phyloP scores from a whole-genome alignment of 495 filamentous ascomycete species.

The Penicillium chermesinum region DNA sequence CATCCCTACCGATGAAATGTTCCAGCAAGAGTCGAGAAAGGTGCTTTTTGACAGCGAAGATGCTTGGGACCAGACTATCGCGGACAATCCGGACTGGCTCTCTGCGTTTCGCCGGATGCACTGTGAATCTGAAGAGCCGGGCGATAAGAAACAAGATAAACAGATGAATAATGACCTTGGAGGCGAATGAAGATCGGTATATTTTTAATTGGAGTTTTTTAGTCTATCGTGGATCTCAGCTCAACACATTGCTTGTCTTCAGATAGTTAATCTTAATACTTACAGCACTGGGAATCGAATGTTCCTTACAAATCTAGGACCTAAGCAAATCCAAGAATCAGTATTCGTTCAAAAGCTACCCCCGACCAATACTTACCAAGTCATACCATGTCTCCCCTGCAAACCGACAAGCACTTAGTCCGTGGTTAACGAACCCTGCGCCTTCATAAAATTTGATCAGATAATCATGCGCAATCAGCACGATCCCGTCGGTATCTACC shows the following conservation, averaged over 20 bases:
- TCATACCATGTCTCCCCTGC: slow-evolving; percentile 19
- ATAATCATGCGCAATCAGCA: slow-evolving; percentile 22
- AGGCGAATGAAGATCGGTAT: no score
- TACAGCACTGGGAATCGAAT: no score
- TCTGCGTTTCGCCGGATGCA: slow-evolving; percentile 47
- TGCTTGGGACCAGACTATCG: slow-evolving; percentile 59
- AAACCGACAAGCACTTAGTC: slow-evolving; percentile 14
- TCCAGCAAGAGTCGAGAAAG: slow-evolving; percentile 43
- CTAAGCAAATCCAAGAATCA: no score
- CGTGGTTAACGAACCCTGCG: slow-evolving; percentile 16
- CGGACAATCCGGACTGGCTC: slow-evolving; percentile 55
- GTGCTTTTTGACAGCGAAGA: slow-evolving; percentile 58
- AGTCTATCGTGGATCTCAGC: no score
- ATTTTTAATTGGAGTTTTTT: no score
- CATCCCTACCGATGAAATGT: slow-evolving; percentile 26
- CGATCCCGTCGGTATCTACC: not conserved
- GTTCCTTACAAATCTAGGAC: no score
- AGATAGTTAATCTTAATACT: no score
- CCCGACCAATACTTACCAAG: slow-evolving; percentile 9
- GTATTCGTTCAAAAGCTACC: not conserved
- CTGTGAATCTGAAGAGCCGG: not conserved
- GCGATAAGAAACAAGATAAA: not conserved
- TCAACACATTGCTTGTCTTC: no score
- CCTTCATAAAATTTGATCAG: slow-evolving; percentile 23
- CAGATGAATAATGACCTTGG: no score